phyloP scores from a whole-genome alignment of 108 stramenopile genomes.

The Cyclostephanos tholiformis region DNA sequence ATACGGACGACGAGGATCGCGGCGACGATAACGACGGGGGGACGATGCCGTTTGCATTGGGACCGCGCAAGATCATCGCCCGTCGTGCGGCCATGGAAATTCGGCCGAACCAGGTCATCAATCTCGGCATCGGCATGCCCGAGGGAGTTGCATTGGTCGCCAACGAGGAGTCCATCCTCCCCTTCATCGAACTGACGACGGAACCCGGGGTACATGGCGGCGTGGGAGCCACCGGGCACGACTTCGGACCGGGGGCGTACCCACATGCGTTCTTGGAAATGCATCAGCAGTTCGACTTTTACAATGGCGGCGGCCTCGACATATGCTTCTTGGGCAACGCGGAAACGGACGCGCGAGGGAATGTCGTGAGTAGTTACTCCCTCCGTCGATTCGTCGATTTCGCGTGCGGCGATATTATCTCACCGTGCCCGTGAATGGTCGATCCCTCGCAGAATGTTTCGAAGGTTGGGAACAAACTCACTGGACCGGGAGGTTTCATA shows the following conservation, averaged over 20 bases:
- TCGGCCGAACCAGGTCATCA: conserved; percentile 63
- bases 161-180: conserved; percentile 76
- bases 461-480: conserved; percentile 38
- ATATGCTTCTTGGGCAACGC: conserved; percentile 74
- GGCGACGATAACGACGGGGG: background rate
- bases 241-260: conserved; percentile 79
- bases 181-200: conserved; percentile 70
- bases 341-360: conserved; percentile 61
- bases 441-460: background rate
- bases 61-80: conserved; percentile 74
- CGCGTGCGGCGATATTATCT: background rate
- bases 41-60: conserved; percentile 45
- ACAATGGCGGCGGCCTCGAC: conserved; percentile 77
- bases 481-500: conserved; percentile 85
- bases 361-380: conserved; percentile 42
- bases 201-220: conserved; percentile 76
- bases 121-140: conserved; percentile 83
- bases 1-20: background rate
- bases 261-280: conserved; percentile 72
- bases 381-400: background rate
- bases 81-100: conserved; percentile 67
- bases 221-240: conserved; percentile 69
- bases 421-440: background rate
- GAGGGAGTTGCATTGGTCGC: conserved; percentile 81
- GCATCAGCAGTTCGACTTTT: conserved; percentile 81